Percentiles rank a stretch among this genome's conserved stretches.
phyloP scores from a whole-genome alignment of 352 stramenopile species.

The Phytophthora agathidicida region DNA sequence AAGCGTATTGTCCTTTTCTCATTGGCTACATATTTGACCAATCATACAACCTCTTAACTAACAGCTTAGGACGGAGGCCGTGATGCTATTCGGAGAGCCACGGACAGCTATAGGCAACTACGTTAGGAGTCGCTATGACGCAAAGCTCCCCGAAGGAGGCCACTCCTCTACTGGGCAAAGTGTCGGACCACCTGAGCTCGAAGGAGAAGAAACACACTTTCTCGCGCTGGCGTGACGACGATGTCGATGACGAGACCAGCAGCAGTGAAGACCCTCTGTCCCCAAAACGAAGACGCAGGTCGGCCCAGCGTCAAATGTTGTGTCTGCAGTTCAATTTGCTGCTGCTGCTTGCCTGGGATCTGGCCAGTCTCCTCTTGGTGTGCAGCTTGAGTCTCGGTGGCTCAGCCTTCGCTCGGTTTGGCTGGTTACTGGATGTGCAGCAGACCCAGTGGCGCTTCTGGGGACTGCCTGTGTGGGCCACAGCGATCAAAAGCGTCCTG shows the following conservation, averaged over 20 bases:
- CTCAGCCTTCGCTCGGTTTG: constrained; percentile 34
- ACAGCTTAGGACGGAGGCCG: no score
- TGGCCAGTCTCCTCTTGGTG: constrained; percentile 58
- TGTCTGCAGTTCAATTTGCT: constrained; percentile 76
- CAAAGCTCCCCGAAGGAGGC: constrained; percentile 30
- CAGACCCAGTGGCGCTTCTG: constrained; percentile 74
- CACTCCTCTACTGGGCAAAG: constrained; percentile 44
- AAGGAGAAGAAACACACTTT: constrained; percentile 49
- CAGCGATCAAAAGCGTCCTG: constrained; percentile 61
- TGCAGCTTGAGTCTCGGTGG: constrained; percentile 58
- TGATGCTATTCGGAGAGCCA: no score
- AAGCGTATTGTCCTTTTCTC: no score
- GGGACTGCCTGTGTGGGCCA: constrained; percentile 71
- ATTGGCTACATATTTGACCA: no score
- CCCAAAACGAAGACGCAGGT: constrained; percentile 28
- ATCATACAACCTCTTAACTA: no score
- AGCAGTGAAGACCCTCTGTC: constrained; percentile 5
- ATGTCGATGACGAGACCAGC: constrained; percentile 24
- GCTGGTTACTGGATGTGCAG: constrained; percentile 57
- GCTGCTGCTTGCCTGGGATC: constrained; percentile 55
- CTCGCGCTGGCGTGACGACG: constrained; percentile 57
- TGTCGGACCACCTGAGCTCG: constrained; percentile 9
- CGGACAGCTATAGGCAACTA: no score
- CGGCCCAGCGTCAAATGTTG: constrained; percentile 56
- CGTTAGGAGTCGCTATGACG: no score